A percentile compares a stretch with the other conserved stretches of the same genome.
phyloP scores from a whole-genome alignment of 768 basidiomycete genomes.

The Trametopsis cervina region DNA sequence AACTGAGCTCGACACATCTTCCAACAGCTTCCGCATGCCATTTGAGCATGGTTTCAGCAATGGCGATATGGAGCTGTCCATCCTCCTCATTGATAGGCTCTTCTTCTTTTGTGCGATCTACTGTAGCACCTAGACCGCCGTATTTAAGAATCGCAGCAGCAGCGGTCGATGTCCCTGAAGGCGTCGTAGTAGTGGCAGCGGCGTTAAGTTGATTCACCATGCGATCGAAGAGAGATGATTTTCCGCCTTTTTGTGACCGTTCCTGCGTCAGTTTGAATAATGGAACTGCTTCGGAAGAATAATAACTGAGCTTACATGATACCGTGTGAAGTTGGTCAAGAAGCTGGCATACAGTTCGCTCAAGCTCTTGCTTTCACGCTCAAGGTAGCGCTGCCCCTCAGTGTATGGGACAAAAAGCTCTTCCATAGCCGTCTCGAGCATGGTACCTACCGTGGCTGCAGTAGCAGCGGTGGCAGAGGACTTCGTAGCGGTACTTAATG shows the following conservation, averaged over 20 bases:
- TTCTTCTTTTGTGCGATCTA: constrained; percentile 31
- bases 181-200: constrained; percentile 59
- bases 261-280: constrained; percentile 32
- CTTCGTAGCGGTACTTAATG: constrained; percentile 39
- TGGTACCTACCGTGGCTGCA: constrained; percentile 58
- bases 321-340: constrained; percentile 72
- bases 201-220: constrained; percentile 86
- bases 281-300: not conserved
- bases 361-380: constrained; percentile 82
- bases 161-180: constrained; percentile 56
- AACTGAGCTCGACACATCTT: constrained; percentile 84
- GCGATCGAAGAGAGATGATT: constrained; percentile 79
- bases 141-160: constrained; percentile 88
- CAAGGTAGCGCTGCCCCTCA: constrained; percentile 87
- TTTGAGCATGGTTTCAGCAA: constrained; percentile 86
- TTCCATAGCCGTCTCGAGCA: constrained; percentile 95
- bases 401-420: constrained; percentile 93
- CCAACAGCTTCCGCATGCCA: constrained; percentile 99
- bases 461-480: constrained; percentile 39
- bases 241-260: constrained; percentile 56
- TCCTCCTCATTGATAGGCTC: constrained; percentile 77
- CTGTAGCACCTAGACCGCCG: constrained; percentile 52
- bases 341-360: constrained; percentile 71
- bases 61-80: constrained; percentile 65
- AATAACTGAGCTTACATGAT: constrained; percentile 60